These are phyloP conservation scores for Metschnikowia bowlesiae DNA, from an alignment of 805 yeast genomes.

Conservation along the genomic window DNA sequence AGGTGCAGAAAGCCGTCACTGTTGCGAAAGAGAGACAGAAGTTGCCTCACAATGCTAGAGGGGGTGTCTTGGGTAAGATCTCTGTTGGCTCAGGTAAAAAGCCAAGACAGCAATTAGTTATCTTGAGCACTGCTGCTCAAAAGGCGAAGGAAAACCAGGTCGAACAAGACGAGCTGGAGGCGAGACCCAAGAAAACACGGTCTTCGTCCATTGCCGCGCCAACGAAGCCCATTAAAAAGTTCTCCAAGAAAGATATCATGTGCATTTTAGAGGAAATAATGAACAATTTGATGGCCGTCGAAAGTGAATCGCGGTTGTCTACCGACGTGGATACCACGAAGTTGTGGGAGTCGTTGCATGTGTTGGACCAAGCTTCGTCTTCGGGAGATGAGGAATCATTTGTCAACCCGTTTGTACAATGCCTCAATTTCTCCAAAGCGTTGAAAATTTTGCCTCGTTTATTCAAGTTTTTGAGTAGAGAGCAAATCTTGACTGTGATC, in stretches of 20 bases:
- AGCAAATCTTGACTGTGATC: slow-evolving; percentile 71
- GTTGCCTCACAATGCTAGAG: slow-evolving; percentile 58
- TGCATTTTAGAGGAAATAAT: slow-evolving; percentile 74
- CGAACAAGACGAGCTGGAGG: slow-evolving; percentile 15
- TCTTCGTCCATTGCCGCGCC: slow-evolving; percentile 32
- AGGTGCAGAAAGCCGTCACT: slow-evolving; percentile 92
- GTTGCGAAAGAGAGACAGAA: slow-evolving; percentile 88
- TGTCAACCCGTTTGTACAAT: slow-evolving; percentile 77
- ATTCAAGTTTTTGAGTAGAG: slow-evolving; percentile 73
- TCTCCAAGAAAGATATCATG: slow-evolving; percentile 45
- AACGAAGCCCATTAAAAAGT: slow-evolving; percentile 27
- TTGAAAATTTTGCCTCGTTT: slow-evolving; percentile 85
- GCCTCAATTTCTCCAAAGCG: slow-evolving; percentile 80
- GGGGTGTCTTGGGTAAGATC: slow-evolving; percentile 88
- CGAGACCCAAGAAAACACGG: slow-evolving; percentile 22
- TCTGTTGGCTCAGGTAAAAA: slow-evolving; percentile 74
- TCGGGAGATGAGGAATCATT: slow-evolving; percentile 44
- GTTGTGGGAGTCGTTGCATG: slow-evolving; percentile 76
- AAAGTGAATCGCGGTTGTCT: slow-evolving; percentile 48
- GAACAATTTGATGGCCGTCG: slow-evolving; percentile 70
- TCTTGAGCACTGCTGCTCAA: slow-evolving; percentile 49
- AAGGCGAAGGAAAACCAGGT: slow-evolving; percentile 27
- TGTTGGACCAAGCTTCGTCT: slow-evolving; percentile 58
- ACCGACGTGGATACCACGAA: slow-evolving; percentile 34
- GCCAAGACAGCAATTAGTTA: slow-evolving; percentile 81